Base-by-base conservation (phyloP, 1,284 basidiomycete genomes). In the Trametes polyzona region DNA sequence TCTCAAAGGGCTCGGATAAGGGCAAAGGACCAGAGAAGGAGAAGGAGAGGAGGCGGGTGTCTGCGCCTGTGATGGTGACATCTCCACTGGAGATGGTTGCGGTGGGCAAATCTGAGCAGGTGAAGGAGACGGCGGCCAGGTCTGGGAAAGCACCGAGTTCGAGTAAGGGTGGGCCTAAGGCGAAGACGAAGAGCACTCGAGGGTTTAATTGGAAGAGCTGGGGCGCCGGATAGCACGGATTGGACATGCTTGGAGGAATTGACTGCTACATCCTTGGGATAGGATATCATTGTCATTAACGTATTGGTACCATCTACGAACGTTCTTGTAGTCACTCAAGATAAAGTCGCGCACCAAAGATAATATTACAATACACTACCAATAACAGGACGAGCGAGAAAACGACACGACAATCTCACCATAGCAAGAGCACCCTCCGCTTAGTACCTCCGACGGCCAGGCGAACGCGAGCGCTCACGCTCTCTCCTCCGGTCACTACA, bases 391-490 rank as follows among this genome's bases (percentile, higher is more conserved):
- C 30, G 21, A 32, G 16, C 36, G 48, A 40, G 19, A 21, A 30
- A 33, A 24, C 26, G 24, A 26, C 47, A 17, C 40, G 47, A 52
- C 29, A 43, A 41, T 56, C 30, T 16, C 10, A 43, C 44, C 12
- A 36, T 23, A 37, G 40, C 50, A 19, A 56, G 14, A 21, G 21
- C 35, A 48, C 21, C n/a, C 47, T 21, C 39, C 41, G 54, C 50
- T 82, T 73, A 89, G 70, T 87, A 88, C 69, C 87, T 80, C 73
- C 88, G 78, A 62, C 89, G 77, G 42, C 86, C 82, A 21, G 90
- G 90, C 59, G 90, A 92, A 70, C 90, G 82, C 61, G 90, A 92
- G 61, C 90, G 87, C 67, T 92, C 90, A 61, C 90, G 87, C 67
- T 92, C 90, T 66, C 90, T 77, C 44, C 69, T 62, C 46, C 70